Base-by-base conservation (phyloP, 176 grass and related monocot genomes). In the Aegilops longissima region DNA sequence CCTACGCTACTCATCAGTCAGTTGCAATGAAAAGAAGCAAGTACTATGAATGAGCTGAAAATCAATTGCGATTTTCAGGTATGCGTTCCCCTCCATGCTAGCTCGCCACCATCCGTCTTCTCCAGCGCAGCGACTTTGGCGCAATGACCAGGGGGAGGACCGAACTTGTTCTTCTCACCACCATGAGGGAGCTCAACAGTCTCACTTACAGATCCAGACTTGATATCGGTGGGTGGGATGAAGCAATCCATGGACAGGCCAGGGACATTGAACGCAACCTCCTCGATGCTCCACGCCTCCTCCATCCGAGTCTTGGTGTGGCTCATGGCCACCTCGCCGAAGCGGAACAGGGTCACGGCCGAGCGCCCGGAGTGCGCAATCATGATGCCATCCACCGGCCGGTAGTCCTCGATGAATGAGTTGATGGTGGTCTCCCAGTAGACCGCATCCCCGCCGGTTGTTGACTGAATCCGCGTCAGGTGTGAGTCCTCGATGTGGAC, bases 321-420 rank as follows among this genome's bases (percentile, higher is more conserved):
- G 80, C 92, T 96, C 94, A 96, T 93, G 71, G 94, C 94, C 27
- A 89, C 84, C 85, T 96, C 94, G 10, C 94, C 94, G 9, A 96
- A 96, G 39, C 92, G 76, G 78, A 93, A 93, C 16, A 96, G 75
- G 12, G 91, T 96, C 34, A 92, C 94, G 5, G 84, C 64, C 0
- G 94, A 93, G 68, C 87, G 87, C 10, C 94, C 94, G 10, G 89
- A 85, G 44, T 96, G 94, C 0, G 91, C 94, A 45, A 96, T 77
- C 92, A 93, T 90, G 70, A 89, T 85, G 80, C 94, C 94, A 17
- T 96, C 94, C 18, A 96, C 89, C 21, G 84, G 84, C 18, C 91
- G 86, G 82, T 95, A 95, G 71, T 95, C 93, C 77, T 90, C 84
- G 9, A 95, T 87, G 81, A 91, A 84, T 8, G 93, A 93, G 34